Evolutionary conservation across 495 filamentous ascomycete genomes (phyloP), one percentile per base, ranked within the genome.

Genomic region (Aspergillus asperescens): DNA sequence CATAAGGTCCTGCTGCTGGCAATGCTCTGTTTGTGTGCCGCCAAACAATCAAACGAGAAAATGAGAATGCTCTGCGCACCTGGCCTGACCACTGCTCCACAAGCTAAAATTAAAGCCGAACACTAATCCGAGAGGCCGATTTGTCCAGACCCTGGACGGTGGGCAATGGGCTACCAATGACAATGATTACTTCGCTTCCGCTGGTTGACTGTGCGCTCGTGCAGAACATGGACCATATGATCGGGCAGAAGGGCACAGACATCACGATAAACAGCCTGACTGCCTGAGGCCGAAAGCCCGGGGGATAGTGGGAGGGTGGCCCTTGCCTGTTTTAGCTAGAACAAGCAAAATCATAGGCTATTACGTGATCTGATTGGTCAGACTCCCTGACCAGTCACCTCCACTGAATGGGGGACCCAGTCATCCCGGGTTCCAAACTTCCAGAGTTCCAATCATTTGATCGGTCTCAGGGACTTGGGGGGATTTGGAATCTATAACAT

Each of bases 81-180:
- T 18, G 42, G 24, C 8, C 41, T 46, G 32, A 31, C 15, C 43
- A 46, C 28, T 32, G 44, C 29, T 47, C 44, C 44, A 34, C 44
- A 22, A 13, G n/a, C 29, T 35, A 47, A 47, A 25, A 34, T 34
- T 47, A 47, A 35, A 47, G 29, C 12, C 19, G 8, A 35, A 32
- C 29, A 35, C 19, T 47, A 35, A 23, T 24, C 19, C 24, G 12
- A 7, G 44, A 24, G 29, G 9, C 44, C 19, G 44, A 35, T 34
- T 23, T 25, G 20, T 32, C 19, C 34, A 20, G 43, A 46, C 28
- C 19, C 19, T 23, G 12, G 19, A 34, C 19, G 1, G 4, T 46
- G 27, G 22, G 22, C 16, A 2, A 10, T 10, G 8, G 12, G 19
- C 23, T 19, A 9, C 16, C 16, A 8, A 23, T 20, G 7, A 20